phyloP scores from a whole-genome alignment of 2,329 filamentous ascomycete genomes.

The Apiospora koreana region DNA sequence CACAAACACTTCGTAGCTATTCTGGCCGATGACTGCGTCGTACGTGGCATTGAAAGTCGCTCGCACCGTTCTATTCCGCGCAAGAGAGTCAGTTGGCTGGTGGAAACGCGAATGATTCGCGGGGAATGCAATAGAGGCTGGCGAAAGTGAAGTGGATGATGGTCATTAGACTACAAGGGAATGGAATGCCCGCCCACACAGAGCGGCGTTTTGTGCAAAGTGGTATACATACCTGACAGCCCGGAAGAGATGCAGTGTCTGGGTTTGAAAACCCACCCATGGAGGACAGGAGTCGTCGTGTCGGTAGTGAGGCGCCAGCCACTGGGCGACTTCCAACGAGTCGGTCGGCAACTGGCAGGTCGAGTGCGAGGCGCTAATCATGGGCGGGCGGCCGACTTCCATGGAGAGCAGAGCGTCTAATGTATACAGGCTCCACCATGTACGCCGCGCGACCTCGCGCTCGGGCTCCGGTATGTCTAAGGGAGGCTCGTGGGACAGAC shows the following conservation, averaged over 20 bases:
- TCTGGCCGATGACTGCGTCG: constrained; percentile 12
- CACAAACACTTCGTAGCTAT: constrained; percentile 14
- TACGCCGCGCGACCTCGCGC: constrained; percentile 18
- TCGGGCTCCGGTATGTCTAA: constrained; percentile 13
- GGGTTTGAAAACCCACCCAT: constrained; percentile 20
- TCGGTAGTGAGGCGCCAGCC: constrained; percentile 18
- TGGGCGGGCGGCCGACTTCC: constrained; percentile 19
- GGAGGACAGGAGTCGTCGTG: constrained; percentile 17
- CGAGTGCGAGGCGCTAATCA: constrained; percentile 14
- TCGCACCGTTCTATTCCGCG: not conserved
- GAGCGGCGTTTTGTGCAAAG: too few relatives aligned
- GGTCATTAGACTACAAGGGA: too few relatives aligned
- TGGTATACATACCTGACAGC: constrained; percentile 12
- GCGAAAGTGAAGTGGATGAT: too few relatives aligned
- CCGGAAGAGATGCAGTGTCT: constrained; percentile 17
- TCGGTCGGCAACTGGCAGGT: constrained; percentile 17
- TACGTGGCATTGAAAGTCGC: constrained; percentile 14
- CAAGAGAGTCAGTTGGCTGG: too few relatives aligned
- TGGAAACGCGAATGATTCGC: too few relatives aligned
- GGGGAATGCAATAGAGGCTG: too few relatives aligned
- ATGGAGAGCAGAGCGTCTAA: constrained; percentile 20
- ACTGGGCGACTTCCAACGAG: constrained; percentile 14
- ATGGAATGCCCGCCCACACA: too few relatives aligned
- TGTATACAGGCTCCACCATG: constrained; percentile 22
- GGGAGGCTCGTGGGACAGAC: constrained; percentile 17